These are phyloP conservation scores for Aspergillus olivimuriae DNA, from an alignment of 495 filamentous ascomycete species.

Conservation along the genomic window DNA sequence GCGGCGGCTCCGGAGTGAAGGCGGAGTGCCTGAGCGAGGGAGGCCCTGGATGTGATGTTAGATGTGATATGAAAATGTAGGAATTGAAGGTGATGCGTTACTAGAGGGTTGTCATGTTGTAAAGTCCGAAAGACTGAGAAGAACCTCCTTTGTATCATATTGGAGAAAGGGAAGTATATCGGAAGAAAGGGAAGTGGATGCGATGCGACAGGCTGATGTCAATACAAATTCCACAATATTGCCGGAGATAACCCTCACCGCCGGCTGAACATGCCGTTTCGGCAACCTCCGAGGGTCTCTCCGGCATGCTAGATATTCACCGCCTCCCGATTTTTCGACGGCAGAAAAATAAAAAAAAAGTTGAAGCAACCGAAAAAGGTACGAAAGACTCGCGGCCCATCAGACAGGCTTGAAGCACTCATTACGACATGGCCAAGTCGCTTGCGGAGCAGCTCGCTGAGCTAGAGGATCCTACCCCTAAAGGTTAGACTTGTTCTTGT, in stretches of 20 bases:
- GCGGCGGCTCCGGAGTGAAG: slow-evolving; percentile 69
- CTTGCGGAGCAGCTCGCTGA: slow-evolving; percentile 61
- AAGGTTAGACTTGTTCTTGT: slow-evolving; percentile 36
- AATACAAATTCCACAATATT: slow-evolving; percentile 14
- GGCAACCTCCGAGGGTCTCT: slow-evolving; percentile 2
- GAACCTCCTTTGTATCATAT: slow-evolving; percentile 23
- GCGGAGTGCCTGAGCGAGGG: slow-evolving; percentile 66
- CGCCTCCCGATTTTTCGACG: slow-evolving; percentile 18
- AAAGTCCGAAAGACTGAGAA: slow-evolving; percentile 60
- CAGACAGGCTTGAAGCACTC: not conserved
- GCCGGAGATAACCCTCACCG: slow-evolving; percentile 22
- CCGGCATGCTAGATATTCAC: slow-evolving; percentile 20
- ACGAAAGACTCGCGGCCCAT: not conserved
- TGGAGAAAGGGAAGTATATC: not conserved
- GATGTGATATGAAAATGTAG: not conserved
- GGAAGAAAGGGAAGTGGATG: slow-evolving; percentile 1
- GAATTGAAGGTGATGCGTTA: slow-evolving; percentile 27
- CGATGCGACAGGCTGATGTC: too few relatives aligned
- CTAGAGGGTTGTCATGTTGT: slow-evolving; percentile 89
- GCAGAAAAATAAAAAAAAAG: slow-evolving; percentile 33
- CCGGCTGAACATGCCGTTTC: slow-evolving; percentile 7
- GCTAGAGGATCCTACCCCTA: slow-evolving; percentile 54
- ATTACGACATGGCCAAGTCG: slow-evolving; percentile 26
- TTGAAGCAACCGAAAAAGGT: slow-evolving; percentile 11
- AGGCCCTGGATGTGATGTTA: slow-evolving; percentile 54